Conservation (phyloP, 352 stramenopile genomes). For the Phytophthora citrophthora region DNA sequence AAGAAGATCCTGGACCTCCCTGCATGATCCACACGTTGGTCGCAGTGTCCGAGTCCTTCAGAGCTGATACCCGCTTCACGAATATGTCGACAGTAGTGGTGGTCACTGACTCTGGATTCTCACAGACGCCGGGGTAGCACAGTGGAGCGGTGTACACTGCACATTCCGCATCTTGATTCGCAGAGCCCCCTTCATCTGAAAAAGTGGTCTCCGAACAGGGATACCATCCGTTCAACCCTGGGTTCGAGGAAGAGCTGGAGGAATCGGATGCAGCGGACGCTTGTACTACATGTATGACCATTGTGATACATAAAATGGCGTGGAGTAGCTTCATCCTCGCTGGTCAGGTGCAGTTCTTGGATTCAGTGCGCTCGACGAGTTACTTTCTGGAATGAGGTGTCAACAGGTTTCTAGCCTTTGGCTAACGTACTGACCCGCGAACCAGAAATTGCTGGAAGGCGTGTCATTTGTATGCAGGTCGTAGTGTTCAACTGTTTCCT, state of each 20-base stretch:
- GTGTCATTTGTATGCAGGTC: too few relatives aligned
- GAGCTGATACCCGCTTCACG: constrained; percentile 38
- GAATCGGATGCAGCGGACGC: not conserved
- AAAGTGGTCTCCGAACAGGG: constrained; percentile 29
- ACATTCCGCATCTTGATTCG: constrained; percentile 27
- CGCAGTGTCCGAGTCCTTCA: constrained; percentile 5
- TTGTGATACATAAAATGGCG: not conserved
- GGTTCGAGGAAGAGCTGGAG: not conserved
- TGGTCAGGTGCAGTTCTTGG: too few relatives aligned
- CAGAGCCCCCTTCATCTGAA: constrained; percentile 8
- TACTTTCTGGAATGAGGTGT: too few relatives aligned
- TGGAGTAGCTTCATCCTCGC: not conserved
- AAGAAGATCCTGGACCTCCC: not conserved
- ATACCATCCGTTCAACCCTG: constrained; percentile 30
- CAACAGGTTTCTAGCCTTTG: too few relatives aligned
- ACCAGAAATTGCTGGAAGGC: too few relatives aligned
- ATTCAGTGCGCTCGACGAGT: too few relatives aligned
- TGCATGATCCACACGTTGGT: not conserved
- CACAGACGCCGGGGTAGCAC: constrained; percentile 34
- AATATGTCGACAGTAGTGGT: constrained; percentile 35
- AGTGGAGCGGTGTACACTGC: constrained; percentile 31
- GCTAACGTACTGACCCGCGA: too few relatives aligned
- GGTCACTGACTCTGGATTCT: not conserved
- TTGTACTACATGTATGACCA: not conserved
- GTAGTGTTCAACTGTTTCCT: too few relatives aligned